Conservation (phyloP, 2,329 filamentous ascomycete species). For the Verticillium nonalfalfae region DNA sequence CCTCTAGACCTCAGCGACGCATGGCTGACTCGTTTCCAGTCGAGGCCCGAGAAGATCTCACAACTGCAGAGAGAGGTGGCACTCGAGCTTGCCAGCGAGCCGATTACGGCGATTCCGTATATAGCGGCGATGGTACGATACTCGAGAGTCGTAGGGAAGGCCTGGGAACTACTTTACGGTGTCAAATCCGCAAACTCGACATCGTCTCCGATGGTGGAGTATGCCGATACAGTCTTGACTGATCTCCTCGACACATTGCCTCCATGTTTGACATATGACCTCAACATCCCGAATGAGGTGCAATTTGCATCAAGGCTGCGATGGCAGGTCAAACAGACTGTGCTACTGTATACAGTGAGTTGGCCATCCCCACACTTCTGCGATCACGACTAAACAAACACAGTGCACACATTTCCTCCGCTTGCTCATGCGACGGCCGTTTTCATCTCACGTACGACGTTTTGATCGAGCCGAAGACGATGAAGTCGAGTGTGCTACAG, state of each 20-base stretch:
- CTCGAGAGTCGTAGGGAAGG: constrained; percentile 4
- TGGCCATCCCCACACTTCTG: neutral
- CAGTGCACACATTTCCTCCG: constrained; percentile 4
- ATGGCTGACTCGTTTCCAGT: neutral
- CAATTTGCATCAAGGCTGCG: constrained; percentile 1
- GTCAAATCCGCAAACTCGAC: neutral
- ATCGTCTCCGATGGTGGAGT: constrained; percentile 5
- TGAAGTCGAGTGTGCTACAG: constrained; percentile 2
- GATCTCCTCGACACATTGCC: constrained; percentile 3
- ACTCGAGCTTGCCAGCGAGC: neutral
- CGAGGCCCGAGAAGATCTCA: neutral
- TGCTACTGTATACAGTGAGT: constrained; percentile 6
- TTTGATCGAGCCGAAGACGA: neutral
- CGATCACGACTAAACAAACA: neutral
- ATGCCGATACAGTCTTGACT: constrained; percentile 3
- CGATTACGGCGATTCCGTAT: constrained; percentile 1
- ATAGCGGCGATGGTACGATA: constrained; percentile 2
- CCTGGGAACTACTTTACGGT: constrained; percentile 6
- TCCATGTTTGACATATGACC: constrained; percentile 1
- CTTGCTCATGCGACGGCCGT: constrained; percentile 4
- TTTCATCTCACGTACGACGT: neutral
- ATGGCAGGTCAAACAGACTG: constrained; percentile 8
- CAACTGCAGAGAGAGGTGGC: neutral
- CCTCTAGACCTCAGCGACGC: constrained; percentile 6
- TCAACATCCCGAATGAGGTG: neutral